Evolutionary conservation across 2,329 filamentous ascomycete species (phyloP).

Genomic region (Cephalotrichum gorgonifer): DNA sequence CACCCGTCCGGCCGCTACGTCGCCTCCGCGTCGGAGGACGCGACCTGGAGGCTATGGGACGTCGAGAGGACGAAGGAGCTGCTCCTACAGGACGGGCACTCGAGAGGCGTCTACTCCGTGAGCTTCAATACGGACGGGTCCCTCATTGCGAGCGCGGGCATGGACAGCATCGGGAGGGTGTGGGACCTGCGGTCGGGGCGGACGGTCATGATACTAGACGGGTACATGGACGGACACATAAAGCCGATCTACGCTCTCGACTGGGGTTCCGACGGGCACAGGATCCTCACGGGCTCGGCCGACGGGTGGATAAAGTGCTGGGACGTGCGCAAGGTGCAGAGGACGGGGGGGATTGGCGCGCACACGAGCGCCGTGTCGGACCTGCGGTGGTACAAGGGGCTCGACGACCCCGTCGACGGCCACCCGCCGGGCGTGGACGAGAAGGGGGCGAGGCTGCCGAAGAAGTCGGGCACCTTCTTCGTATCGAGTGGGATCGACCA

Average conservation of each 20-base stretch:
- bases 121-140: constrained; percentile 88
- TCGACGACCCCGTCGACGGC: constrained; percentile 61
- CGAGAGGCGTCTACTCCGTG: constrained; percentile 82
- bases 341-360: constrained; percentile 76
- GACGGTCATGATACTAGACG: constrained; percentile 91
- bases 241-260: constrained; percentile 88
- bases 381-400: constrained; percentile 84
- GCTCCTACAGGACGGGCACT: constrained; percentile 87
- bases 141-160: constrained; percentile 78
- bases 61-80: constrained; percentile 76
- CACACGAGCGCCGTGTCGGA: constrained; percentile 89
- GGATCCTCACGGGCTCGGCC: constrained; percentile 84
- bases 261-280: constrained; percentile 84
- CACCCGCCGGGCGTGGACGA: constrained; percentile 50
- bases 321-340: constrained; percentile 85
- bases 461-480: constrained; percentile 85
- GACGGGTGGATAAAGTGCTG: constrained; percentile 98
- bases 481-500: constrained; percentile 87
- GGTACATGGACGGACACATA: constrained; percentile 70
- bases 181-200: constrained; percentile 91
- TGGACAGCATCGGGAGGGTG: constrained; percentile 88
- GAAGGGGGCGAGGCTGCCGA: constrained; percentile 58
- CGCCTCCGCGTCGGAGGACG: constrained; percentile 90
- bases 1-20: constrained; percentile 86
- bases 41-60: constrained; percentile 95